Conservation (phyloP, 2,329 filamentous ascomycete genomes). For the Neoscytalidium dimidiatum region DNA sequence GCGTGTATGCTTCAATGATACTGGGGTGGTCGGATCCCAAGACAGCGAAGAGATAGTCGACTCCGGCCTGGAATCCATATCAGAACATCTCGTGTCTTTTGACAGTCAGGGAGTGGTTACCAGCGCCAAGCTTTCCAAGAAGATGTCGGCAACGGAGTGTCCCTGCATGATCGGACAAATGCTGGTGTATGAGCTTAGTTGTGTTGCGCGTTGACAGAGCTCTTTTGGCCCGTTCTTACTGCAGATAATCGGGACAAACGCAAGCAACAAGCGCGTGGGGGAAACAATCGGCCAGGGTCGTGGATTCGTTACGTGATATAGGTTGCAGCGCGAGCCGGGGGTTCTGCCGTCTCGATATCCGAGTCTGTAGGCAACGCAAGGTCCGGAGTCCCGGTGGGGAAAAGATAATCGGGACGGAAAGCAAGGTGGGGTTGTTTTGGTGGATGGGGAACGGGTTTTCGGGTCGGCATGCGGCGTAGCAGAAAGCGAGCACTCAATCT, state of each 20-base stretch:
- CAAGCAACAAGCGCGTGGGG: neutral
- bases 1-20: conserved; percentile 25
- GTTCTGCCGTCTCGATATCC: neutral
- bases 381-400: neutral
- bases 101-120: neutral
- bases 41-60: conserved; percentile 6
- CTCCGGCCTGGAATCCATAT: neutral
- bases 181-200: neutral
- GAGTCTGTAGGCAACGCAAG: neutral
- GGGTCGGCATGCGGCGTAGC: neutral
- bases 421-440: too few species aligned
- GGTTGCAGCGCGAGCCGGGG: neutral
- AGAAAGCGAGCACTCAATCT: too few species aligned
- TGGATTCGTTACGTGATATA: neutral
- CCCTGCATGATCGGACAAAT: neutral
- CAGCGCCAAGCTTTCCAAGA: conserved; percentile 1
- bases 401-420: neutral
- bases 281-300: neutral
- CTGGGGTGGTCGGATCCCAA: conserved; percentile 29
- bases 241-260: neutral
- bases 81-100: neutral
- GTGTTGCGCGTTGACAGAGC: neutral
- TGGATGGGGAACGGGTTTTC: neutral
- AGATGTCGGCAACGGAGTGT: conserved; percentile 1
- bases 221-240: neutral